Percentiles rank a stretch among this genome's conserved stretches.
Evolutionary conservation across 129 eudicot species (phyloP).

Genomic region (Cynara cardunculus): DNA sequence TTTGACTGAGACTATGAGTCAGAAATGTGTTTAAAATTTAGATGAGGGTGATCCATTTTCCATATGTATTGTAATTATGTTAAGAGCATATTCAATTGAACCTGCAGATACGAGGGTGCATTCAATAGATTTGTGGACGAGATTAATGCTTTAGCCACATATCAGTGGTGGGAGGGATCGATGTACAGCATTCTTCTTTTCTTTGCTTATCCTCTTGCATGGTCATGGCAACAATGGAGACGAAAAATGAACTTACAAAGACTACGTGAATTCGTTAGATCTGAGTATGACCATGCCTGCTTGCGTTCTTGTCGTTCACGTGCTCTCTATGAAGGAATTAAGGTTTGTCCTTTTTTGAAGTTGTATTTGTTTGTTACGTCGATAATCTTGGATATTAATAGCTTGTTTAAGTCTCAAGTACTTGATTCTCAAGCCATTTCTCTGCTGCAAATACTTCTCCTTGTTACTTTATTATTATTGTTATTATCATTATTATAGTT

Average conservation of each 20-base stretch:
- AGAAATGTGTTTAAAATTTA: not conserved
- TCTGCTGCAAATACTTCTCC: no score
- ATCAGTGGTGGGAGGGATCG: slow-evolving; percentile 99
- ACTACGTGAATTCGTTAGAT: slow-evolving; percentile 88
- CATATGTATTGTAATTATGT: not conserved
- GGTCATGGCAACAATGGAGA: slow-evolving; percentile 99
- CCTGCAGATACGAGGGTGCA: slow-evolving; percentile 87
- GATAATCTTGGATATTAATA: not conserved
- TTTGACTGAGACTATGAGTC: not conserved
- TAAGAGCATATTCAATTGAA: slow-evolving; percentile 3
- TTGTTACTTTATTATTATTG: no score
- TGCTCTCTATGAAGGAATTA: slow-evolving; percentile 94
- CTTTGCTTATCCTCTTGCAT: slow-evolving; percentile 89
- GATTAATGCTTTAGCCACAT: slow-evolving; percentile 68
- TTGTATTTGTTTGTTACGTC: not conserved
- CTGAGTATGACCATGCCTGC: slow-evolving; percentile 98
- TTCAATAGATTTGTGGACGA: slow-evolving; percentile 89
- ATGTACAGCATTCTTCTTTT: slow-evolving; percentile 64
- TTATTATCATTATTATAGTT: no score
- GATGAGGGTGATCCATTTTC: not conserved
- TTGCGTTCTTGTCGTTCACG: slow-evolving; percentile 97
- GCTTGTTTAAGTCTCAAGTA: not conserved
- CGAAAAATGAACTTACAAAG: slow-evolving; percentile 78
- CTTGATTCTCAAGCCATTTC: no score
- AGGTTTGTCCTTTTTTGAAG: slow-evolving; percentile 42